These are phyloP conservation scores for Crithidia brevicula DNA, from an alignment of 208 protist species.

Conservation along the genomic window DNA sequence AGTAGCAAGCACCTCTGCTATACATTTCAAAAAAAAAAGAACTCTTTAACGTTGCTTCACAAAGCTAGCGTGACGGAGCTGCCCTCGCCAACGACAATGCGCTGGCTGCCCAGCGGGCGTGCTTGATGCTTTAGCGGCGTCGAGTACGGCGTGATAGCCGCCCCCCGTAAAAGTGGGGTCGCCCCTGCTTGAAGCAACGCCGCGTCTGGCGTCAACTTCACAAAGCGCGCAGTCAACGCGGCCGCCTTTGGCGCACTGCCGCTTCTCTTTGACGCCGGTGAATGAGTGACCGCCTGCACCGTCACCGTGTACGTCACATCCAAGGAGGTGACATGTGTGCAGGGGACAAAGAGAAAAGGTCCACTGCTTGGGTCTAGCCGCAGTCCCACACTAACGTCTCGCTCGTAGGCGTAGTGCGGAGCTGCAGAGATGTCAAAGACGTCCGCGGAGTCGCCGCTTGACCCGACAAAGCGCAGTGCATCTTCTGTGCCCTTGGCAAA, in stretches of 20 bases:
- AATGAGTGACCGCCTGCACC: background rate
- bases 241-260: background rate
- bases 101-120: background rate
- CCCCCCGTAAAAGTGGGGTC: conserved; percentile 5
- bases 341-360: conserved; percentile 53
- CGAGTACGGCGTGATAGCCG: conserved; percentile 5
- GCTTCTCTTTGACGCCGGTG: background rate
- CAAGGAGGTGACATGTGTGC: conserved; percentile 12
- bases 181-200: background rate
- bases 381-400: conserved; percentile 35
- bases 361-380: conserved; percentile 41
- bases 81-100: conserved; percentile 7
- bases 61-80: background rate
- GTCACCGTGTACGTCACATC: conserved; percentile 18
- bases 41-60: no score
- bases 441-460: conserved; percentile 18
- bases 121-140: conserved; percentile 7
- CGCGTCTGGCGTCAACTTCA: conserved; percentile 1
- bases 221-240: conserved; percentile 9
- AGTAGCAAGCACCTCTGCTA: background rate
- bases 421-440: conserved; percentile 23
- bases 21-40: no score
- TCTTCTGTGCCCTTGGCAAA: conserved; percentile 7
- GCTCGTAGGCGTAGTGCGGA: conserved; percentile 45
- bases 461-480: conserved; percentile 1